These are phyloP conservation scores for Syncephalis plumigaleata DNA, from an alignment of 371 early-diverging fungal genomes.

Conservation along the genomic window DNA sequence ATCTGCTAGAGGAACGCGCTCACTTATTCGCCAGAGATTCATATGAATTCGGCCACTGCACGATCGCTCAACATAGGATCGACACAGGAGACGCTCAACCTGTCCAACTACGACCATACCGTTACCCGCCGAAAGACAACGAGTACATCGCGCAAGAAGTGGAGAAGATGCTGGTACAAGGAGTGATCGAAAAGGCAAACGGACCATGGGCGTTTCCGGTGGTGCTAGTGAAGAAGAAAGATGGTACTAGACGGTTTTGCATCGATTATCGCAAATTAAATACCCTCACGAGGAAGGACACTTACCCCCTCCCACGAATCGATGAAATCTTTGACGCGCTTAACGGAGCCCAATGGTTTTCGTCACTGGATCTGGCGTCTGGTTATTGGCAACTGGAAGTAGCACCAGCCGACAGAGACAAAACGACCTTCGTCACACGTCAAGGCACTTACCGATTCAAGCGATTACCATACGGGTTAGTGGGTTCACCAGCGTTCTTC, in stretches of 20 bases:
- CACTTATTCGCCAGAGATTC: background rate
- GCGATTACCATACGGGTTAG: constrained; percentile 16
- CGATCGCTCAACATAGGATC: background rate
- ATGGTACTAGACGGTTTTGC: constrained; percentile 6
- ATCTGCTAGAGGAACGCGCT: too few relatives aligned
- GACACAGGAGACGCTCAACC: background rate
- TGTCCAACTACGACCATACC: background rate
- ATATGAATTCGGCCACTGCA: background rate
- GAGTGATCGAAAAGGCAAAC: background rate
- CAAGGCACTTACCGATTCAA: constrained; percentile 22
- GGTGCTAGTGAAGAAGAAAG: constrained; percentile 6
- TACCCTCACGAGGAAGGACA: constrained; percentile 11
- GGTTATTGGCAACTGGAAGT: constrained; percentile 21
- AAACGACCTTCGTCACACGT: constrained; percentile 28
- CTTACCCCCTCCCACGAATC: constrained; percentile 17
- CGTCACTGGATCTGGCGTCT: constrained; percentile 13
- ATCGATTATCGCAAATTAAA: constrained; percentile 14
- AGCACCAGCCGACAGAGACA: constrained; percentile 8
- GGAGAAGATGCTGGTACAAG: background rate
- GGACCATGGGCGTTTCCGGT: constrained; percentile 9
- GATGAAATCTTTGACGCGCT: constrained; percentile 15
- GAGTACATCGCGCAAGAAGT: background rate
- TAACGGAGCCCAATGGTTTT: constrained; percentile 9
- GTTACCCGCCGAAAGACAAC: background rate
- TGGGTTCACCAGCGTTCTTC: constrained; percentile 18